A percentile compares a stretch with the other conserved stretches of the same genome.
Conservation (phyloP, 495 filamentous ascomycete genomes). For the Xylaria castorea region DNA sequence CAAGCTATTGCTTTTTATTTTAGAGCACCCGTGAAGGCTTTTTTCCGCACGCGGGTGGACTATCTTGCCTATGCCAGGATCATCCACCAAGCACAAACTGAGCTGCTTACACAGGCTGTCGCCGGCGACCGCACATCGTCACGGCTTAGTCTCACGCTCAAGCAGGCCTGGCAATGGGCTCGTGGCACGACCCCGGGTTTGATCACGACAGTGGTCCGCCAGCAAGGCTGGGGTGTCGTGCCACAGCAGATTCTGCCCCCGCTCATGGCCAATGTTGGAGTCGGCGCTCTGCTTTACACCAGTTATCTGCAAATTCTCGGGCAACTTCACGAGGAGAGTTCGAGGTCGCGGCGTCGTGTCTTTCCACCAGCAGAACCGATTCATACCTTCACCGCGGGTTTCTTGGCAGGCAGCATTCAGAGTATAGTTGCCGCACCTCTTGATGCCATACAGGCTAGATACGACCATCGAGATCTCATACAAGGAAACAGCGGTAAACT, state of each 20-base stretch:
- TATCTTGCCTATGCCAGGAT: constrained; percentile 63
- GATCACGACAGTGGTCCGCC: constrained; percentile 76
- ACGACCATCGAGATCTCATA: constrained; percentile 72
- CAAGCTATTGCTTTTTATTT: constrained; percentile 89
- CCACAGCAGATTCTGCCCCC: constrained; percentile 89
- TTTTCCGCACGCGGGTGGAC: constrained; percentile 88
- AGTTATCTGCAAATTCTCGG: constrained; percentile 83
- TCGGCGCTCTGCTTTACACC: constrained; percentile 87
- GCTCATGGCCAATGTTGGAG: constrained; percentile 81
- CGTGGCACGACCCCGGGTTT: constrained; percentile 79
- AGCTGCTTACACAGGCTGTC: constrained; percentile 32
- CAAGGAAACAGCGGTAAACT: constrained; percentile 62
- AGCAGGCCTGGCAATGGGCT: constrained; percentile 63
- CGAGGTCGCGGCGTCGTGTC: constrained; percentile 68
- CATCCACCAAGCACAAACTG: constrained; percentile 43
- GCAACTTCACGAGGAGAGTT: constrained; percentile 72
- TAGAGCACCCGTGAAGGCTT: constrained; percentile 84
- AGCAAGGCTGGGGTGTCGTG: constrained; percentile 85
- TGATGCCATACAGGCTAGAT: constrained; percentile 85
- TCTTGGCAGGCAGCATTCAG: constrained; percentile 78
- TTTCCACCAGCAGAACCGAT: constrained; percentile 74
- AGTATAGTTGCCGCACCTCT: constrained; percentile 83
- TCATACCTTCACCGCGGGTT: constrained; percentile 77
- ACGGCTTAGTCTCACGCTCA: constrained; percentile 36
- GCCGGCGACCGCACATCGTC: constrained; percentile 36